Evolutionary conservation across 78 protist genomes (phyloP).

Genomic region (Dictyostelium purpureum): DNA sequence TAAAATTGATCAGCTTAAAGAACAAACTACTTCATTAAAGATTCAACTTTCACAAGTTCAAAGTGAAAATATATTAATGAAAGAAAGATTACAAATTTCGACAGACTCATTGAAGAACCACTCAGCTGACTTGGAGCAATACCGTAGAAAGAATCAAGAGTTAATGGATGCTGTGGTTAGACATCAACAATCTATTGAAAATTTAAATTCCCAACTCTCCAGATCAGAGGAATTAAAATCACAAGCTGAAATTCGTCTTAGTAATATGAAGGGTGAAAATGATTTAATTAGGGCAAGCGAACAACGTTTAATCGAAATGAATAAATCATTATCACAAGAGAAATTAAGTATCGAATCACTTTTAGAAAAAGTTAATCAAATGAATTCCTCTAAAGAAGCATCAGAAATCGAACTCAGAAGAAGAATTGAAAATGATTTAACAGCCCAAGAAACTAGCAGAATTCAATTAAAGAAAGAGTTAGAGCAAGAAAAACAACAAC

Average conservation of each 20-base stretch:
- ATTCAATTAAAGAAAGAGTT: conserved; percentile 43
- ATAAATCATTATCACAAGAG: conserved; percentile 19
- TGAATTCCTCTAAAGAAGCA: conserved; percentile 45
- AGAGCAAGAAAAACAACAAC: conserved; percentile 24
- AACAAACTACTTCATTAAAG: conserved; percentile 6
- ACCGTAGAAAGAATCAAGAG: conserved; percentile 43
- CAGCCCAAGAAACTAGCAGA: conserved; percentile 14
- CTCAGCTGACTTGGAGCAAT: conserved; percentile 11
- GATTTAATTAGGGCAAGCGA: conserved; percentile 26
- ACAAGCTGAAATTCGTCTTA: conserved; percentile 20
- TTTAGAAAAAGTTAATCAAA: conserved; percentile 15
- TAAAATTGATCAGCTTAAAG: conserved; percentile 27
- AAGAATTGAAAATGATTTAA: conserved; percentile 52
- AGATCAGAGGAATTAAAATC: conserved; percentile 1
- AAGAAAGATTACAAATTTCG: conserved; percentile 1
- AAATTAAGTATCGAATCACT: conserved; percentile 22
- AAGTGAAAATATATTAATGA: neutral
- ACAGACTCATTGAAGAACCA: neutral
- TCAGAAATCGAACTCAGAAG: conserved; percentile 37
- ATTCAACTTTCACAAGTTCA: conserved; percentile 4
- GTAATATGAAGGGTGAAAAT: conserved; percentile 31
- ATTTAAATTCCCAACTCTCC: neutral
- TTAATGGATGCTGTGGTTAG: conserved; percentile 20
- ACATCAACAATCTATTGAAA: conserved; percentile 50
- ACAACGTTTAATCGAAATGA: conserved; percentile 29